Evolutionary conservation across 129 eudicot species (phyloP).

Genomic region (Saposhnikovia divaricata): DNA sequence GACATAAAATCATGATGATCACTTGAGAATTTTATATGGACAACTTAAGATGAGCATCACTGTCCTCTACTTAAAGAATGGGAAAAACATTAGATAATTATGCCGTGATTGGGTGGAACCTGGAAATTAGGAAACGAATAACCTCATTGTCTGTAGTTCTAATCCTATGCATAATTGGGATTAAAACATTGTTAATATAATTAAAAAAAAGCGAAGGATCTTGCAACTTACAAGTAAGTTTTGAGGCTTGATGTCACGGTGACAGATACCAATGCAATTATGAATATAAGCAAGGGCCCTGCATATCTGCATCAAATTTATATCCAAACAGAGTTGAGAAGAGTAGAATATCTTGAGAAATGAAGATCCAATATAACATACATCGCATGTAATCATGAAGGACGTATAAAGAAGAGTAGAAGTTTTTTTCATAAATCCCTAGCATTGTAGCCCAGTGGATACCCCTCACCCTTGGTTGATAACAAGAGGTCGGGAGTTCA

Average conservation of each 20-base stretch:
- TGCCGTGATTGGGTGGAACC: neutral
- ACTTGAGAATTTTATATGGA: neutral
- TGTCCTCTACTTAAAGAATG: neutral
- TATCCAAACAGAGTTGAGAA: neutral
- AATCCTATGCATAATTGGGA: neutral
- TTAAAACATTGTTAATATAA: neutral
- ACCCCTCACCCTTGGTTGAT: neutral
- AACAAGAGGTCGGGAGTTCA: neutral
- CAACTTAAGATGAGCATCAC: neutral
- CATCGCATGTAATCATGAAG: neutral
- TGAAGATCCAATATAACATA: neutral
- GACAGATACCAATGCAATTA: conserved; percentile 85
- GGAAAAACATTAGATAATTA: neutral
- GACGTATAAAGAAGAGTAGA: neutral
- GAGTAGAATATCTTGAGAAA: neutral
- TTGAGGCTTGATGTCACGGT: conserved; percentile 98
- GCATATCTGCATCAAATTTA: conserved; percentile 70
- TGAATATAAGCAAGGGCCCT: conserved; percentile 96
- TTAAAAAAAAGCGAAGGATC: conserved; percentile 14
- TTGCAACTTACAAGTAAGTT: conserved; percentile 95
- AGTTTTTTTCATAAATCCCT: neutral
- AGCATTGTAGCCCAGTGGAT: neutral
- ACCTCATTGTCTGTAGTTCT: neutral
- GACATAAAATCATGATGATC: neutral
- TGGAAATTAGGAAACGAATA: neutral